A percentile compares a stretch with the other conserved stretches of the same genome.
Conservation (phyloP, 371 early-diverging fungal species). For the Thermomucor indicae-seudaticae region DNA sequence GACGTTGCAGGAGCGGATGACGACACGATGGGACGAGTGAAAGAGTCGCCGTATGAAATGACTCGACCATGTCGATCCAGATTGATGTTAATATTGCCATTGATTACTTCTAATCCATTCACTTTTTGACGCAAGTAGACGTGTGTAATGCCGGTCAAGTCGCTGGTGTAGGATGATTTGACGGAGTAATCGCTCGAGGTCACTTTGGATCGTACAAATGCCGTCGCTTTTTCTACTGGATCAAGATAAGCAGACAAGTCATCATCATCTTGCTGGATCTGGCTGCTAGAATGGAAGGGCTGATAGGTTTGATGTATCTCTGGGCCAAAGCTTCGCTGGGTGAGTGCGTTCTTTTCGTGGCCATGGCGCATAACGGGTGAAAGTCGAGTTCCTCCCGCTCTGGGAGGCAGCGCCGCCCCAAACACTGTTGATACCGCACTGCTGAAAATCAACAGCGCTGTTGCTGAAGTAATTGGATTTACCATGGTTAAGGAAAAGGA, state of each 20-base stretch:
- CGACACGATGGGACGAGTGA: conserved; percentile 43
- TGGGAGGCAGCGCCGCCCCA: background rate
- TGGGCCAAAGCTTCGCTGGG: background rate
- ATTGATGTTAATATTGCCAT: conserved; percentile 82
- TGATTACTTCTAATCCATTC: conserved; percentile 72
- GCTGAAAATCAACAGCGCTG: background rate
- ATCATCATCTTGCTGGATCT: background rate
- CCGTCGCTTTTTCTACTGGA: background rate
- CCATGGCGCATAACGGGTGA: background rate
- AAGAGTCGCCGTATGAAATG: conserved; percentile 72
- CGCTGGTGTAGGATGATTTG: conserved; percentile 61
- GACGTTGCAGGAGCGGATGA: no score
- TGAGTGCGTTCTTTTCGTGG: no score
- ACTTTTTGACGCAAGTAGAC: conserved; percentile 75
- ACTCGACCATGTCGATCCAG: conserved; percentile 66
- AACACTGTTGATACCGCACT: background rate
- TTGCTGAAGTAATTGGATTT: background rate
- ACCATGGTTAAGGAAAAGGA: background rate
- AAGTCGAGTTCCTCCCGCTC: background rate
- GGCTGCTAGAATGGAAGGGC: background rate
- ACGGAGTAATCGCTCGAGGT: conserved; percentile 18
- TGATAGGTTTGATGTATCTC: background rate
- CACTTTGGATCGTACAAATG: background rate
- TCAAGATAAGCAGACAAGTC: background rate
- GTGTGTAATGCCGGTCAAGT: conserved; percentile 77